Evolutionary conservation across 2,329 filamentous ascomycete genomes (phyloP), one percentile per base, ranked within the genome.

Genomic region (Aureobasidium sp.): DNA sequence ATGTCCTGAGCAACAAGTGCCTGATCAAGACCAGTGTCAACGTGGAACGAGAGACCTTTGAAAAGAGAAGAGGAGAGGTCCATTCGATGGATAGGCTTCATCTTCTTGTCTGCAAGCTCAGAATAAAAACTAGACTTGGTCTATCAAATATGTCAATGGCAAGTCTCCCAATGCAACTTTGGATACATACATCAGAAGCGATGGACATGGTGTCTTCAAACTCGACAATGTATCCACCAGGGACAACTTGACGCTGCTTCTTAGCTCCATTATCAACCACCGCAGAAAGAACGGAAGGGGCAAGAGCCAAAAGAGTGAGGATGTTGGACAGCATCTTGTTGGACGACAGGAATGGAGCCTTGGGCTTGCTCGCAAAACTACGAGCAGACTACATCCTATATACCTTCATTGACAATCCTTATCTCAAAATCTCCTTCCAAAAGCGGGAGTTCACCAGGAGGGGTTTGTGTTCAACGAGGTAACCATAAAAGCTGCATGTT

Each of bases 31-130:
- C 52, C 54, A 35, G 59, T 44, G 17, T 58, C 47, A 11, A 61
- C 56, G n/a, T 55, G 57, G 55, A 61, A 60, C 0, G 59, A 61
- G 16, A 58, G 56, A 39, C 58, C 58, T 30, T 60, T 60, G 57
- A 60, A 60, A 3, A 60, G 29, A 16, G 57, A 50, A 39, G 56
- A 60, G 6, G 53, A 52, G 17, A 60, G 39, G 19, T 60, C 56
- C 57, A 60, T 56, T 3, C 58, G 58, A 35, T 57, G 58, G 53
- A 55, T 50, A 8, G 57, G 56, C 11, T 55, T 53, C 24, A 57
- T 53, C n/a, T 56, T 55, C 12, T 57, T 51, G 4, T 38, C 32
- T 3, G 56, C 50, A 11, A 60, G 58, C 21, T 48, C 25, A 3
- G 32, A 22, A 19, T 55, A 53, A 29, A 58, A 58, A 16, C 41